Base-by-base conservation (phyloP, 352 stramenopile genomes). In the Globisporangium recalcitrans region DNA sequence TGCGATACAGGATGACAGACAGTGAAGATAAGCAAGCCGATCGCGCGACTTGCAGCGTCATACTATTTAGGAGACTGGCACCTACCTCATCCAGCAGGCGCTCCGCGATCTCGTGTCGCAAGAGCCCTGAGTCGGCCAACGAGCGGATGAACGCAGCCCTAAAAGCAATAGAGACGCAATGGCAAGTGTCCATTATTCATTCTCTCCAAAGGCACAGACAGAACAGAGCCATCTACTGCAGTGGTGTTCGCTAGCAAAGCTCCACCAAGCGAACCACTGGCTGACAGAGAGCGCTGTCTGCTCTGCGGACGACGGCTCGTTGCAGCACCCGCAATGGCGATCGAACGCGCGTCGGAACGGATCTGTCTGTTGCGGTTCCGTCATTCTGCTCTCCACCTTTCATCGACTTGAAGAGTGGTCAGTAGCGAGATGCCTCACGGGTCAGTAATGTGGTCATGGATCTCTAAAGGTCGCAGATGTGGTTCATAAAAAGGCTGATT, bases 291-390 rank as follows among this genome's bases (percentile, higher is more conserved):
- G 55, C 14, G n/a, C 54, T 10, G 1, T 46, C 38, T 46, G 38
- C 14, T 8, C 21, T 24, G 52, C 24, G 16, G 4, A 19, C 24
- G 26, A 3, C 6, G 19, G 19, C 26, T 61, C 5, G 26, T 16
- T 11, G 4, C 26, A 2, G 11, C 21, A 14, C 7, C 21, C 19
- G 36, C 22, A 9, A 19, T 21, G 52, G 21, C 40, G 38, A 4
- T 61, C 40, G 29, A 52, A 52, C 7, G 26, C 55, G 42, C n/a
- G 16, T n/a, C 55, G 55, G 55, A 44, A 61, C 21, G 40, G 55
- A 44, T 58, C 52, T 3, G 22, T 5, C 19, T 19, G 21, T 31
- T 13, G 4, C 10, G 16, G 5, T 46, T 46, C 14, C 14, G 38
- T 6, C 38, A 46, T 46, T 22, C 16, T 16, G 38, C 38, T 7